These are phyloP conservation scores for Dryas alaskensis DNA, from an alignment of 306 rosid species.

Conservation along the genomic window DNA sequence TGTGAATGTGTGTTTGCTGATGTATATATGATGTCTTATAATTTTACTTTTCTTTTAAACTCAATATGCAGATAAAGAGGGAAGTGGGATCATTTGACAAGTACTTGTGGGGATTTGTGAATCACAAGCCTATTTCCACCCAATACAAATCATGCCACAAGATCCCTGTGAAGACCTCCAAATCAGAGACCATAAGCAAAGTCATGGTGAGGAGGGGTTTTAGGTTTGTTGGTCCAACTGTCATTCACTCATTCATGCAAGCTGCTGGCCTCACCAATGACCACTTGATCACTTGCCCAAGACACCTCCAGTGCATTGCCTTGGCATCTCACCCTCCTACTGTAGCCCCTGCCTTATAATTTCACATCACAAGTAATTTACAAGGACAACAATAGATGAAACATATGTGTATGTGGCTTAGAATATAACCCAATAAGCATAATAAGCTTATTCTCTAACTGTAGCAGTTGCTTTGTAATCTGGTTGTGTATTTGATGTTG, in stretches of 20 bases:
- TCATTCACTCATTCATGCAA: slow-evolving; percentile 76
- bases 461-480: background rate
- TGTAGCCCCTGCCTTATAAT: too few relatives aligned
- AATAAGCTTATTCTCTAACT: slow-evolving; percentile 11
- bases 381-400: background rate
- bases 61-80: slow-evolving; percentile 48
- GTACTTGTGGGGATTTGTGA: slow-evolving; percentile 81
- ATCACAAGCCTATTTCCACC: slow-evolving; percentile 65
- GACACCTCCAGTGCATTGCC: slow-evolving; percentile 60
- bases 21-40: background rate
- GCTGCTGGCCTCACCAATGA: slow-evolving; percentile 80
- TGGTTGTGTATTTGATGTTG: slow-evolving; percentile 7
- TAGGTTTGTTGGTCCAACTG: slow-evolving; percentile 76
- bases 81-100: slow-evolving; percentile 62
- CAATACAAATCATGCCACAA: slow-evolving; percentile 69
- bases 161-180: slow-evolving; percentile 85
- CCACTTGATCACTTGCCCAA: slow-evolving; percentile 72
- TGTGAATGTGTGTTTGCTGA: too few relatives aligned
- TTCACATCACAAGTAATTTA: slow-evolving; percentile 17
- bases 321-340: too few relatives aligned
- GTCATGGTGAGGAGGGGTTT: slow-evolving; percentile 71
- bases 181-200: slow-evolving; percentile 82
- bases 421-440: slow-evolving; percentile 23
- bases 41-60: background rate
- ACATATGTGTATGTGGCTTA: slow-evolving; percentile 8